phyloP scores from a whole-genome alignment of 768 basidiomycete genomes.

The Tylopilus balloui region DNA sequence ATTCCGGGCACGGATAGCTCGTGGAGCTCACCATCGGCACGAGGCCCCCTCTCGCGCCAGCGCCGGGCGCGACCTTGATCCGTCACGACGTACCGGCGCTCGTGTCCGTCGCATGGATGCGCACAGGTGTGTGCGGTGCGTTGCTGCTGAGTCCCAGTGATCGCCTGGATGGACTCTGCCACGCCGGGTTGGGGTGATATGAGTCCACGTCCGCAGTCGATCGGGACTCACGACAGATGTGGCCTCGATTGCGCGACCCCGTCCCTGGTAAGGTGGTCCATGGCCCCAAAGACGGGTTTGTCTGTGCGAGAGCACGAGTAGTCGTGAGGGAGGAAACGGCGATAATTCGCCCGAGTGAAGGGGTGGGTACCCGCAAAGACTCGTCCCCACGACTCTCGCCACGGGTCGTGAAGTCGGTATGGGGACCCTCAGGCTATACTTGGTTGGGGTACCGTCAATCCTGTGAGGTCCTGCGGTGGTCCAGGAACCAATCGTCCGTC shows the following conservation, averaged over 20 bases:
- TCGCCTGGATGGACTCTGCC: constrained; percentile 51
- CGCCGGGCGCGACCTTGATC: constrained; percentile 67
- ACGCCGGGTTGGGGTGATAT: constrained; percentile 52
- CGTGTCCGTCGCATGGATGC: constrained; percentile 61
- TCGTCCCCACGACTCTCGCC: not conserved
- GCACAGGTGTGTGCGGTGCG: constrained; percentile 52
- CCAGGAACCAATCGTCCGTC: not conserved
- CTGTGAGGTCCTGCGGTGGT: not conserved
- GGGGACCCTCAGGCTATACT: not conserved
- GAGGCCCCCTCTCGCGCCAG: constrained; percentile 59
- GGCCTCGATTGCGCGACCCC: constrained; percentile 51
- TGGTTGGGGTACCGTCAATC: not conserved
- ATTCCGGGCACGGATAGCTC: not conserved
- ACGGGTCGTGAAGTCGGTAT: not conserved
- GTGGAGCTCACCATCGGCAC: constrained; percentile 57
- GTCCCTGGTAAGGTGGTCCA: constrained; percentile 62
- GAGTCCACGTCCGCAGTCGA: constrained; percentile 70
- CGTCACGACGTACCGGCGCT: constrained; percentile 59
- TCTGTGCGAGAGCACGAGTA: constrained; percentile 48
- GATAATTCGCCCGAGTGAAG: not conserved
- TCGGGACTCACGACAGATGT: constrained; percentile 56
- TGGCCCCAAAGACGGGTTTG: constrained; percentile 61
- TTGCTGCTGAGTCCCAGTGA: constrained; percentile 41
- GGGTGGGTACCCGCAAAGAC: not conserved
- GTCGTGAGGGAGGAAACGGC: constrained; percentile 36